A percentile compares a stretch with the other conserved stretches of the same genome.
These are phyloP conservation scores for Cutaneotrichosporon sp. DNA, from an alignment of 1,284 basidiomycete species.

Conservation along the genomic window DNA sequence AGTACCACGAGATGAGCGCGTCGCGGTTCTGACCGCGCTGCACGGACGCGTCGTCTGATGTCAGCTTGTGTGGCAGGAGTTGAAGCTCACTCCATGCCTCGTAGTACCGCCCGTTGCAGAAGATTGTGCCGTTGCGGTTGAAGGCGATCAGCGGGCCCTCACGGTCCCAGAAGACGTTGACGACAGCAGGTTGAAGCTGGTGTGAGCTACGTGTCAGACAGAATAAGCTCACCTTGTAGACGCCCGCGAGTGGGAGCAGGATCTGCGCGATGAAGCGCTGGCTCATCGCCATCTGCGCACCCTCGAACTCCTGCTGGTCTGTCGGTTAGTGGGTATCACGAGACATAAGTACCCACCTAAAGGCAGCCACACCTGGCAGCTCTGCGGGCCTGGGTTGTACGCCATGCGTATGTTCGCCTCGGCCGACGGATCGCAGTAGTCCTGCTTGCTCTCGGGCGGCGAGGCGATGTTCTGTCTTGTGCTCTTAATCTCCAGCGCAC, in stretches of 20 bases:
- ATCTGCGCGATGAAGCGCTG: slow-evolving; percentile 69
- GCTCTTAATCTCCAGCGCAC: slow-evolving; percentile 55
- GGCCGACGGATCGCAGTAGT: slow-evolving; percentile 80
- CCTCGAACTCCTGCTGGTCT: slow-evolving; percentile 29
- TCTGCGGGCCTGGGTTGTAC: slow-evolving; percentile 22
- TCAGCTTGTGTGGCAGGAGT: slow-evolving; percentile 63
- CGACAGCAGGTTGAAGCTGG: slow-evolving; percentile 59
- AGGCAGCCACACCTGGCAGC: slow-evolving; percentile 64
- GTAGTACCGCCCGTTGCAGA: slow-evolving; percentile 85
- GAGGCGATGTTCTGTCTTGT: slow-evolving; percentile 69
- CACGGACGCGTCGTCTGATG: slow-evolving; percentile 57
- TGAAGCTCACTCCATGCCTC: slow-evolving; percentile 82
- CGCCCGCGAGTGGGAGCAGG: slow-evolving; percentile 43
- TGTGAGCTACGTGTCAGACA: not conserved
- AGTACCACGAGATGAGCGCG: slow-evolving; percentile 83
- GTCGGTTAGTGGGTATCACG: not conserved
- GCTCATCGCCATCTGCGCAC: slow-evolving; percentile 32
- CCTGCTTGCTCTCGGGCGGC: slow-evolving; percentile 72
- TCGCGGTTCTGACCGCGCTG: not conserved
- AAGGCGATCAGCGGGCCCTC: slow-evolving; percentile 86
- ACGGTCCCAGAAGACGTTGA: slow-evolving; percentile 86
- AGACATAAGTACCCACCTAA: slow-evolving; percentile 59
- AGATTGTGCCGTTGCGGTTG: slow-evolving; percentile 85
- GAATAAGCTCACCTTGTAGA: slow-evolving; percentile 48
- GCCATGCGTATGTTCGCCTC: slow-evolving; percentile 60